Base-by-base conservation (phyloP, 257 asterid species). In the Ophiorrhiza pumila region DNA sequence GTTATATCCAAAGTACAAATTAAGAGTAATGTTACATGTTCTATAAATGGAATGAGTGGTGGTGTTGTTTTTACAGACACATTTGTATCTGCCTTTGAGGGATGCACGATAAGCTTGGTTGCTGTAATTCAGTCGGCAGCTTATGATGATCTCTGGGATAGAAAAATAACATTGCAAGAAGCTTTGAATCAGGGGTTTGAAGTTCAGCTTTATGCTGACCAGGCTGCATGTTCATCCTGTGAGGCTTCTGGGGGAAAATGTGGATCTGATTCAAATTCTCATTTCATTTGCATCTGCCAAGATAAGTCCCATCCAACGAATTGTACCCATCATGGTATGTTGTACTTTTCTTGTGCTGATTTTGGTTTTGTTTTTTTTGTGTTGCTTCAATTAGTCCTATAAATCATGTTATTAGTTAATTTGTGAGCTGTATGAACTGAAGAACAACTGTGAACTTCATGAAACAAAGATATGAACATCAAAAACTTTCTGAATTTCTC, bases 181-280 rank as follows among this genome's bases (percentile, higher is more conserved):
- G 78, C 69, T 43, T 25, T 75, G 45, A 67, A 29, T 31, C 53
- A 56, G 62, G 78, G 78, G n/a, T 67, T 66, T 57, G 78, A 75
- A 6, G 74, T 75, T 22, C 68, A 75, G 53, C 67, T 67, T 25
- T 34, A 55, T 14, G 73, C 52, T 66, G 68, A 27, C 61, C 41
- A 59, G 3, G 73, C 60, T 42, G 68, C 68, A 8, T 74, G 78
- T 57, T 53, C 64, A 27, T 65, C 68, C 4, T 74, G 74, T 31
- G 52, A 74, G 68, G 68, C 41, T 66, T 74, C 78, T 7, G 78
- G 78, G 42, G 78, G 78, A 1, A 56, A 29, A 74, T 74, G 78
- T 66, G 78, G 65, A 34, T 15, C 56, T 43, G n/a, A 34, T 45
- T 5, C 32, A 10, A 7, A 1, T 11, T 1, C 7, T 4, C 3